Conservation (phyloP, 2,329 filamentous ascomycete species). For the Cladobotryum mycophilum region DNA sequence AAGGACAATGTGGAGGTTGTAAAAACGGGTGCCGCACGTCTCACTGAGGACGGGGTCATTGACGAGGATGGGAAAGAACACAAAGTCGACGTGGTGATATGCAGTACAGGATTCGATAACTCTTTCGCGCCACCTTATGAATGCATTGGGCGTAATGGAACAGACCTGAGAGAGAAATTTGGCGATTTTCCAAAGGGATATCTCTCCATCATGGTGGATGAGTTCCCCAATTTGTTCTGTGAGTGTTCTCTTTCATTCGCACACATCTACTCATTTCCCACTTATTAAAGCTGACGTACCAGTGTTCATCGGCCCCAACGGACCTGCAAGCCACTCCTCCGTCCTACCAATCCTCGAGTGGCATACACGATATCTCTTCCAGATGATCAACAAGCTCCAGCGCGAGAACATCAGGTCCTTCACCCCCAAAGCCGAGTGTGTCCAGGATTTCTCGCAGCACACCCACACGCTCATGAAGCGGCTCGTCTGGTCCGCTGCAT, state of each 20-base stretch:
- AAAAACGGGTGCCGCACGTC: conserved; percentile 35
- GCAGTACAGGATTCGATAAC: conserved; percentile 49
- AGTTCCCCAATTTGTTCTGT: conserved; percentile 46
- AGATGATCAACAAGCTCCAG: conserved; percentile 25
- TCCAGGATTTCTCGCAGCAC: neutral
- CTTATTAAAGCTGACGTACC: neutral
- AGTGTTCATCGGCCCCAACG: conserved; percentile 20
- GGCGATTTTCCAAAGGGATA: conserved; percentile 42
- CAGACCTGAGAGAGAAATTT: conserved; percentile 39
- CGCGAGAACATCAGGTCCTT: conserved; percentile 25
- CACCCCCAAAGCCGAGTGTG: conserved; percentile 3
- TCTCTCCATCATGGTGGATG: conserved; percentile 44
- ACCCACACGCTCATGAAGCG: conserved; percentile 2
- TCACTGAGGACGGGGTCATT: conserved; percentile 43
- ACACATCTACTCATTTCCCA: neutral
- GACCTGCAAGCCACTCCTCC: conserved; percentile 18
- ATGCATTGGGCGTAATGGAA: conserved; percentile 37
- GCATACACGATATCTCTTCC: conserved; percentile 28
- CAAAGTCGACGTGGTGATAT: conserved; percentile 48
- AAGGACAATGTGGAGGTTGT: conserved; percentile 41
- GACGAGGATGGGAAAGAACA: conserved; percentile 38
- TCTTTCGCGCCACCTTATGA: conserved; percentile 45
- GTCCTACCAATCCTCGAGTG: conserved; percentile 20
- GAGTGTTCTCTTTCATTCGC: neutral
- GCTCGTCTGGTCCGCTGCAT: neutral